Conservation (phyloP, 371 early-diverging fungal species). For the Cladochytrium tenue region DNA sequence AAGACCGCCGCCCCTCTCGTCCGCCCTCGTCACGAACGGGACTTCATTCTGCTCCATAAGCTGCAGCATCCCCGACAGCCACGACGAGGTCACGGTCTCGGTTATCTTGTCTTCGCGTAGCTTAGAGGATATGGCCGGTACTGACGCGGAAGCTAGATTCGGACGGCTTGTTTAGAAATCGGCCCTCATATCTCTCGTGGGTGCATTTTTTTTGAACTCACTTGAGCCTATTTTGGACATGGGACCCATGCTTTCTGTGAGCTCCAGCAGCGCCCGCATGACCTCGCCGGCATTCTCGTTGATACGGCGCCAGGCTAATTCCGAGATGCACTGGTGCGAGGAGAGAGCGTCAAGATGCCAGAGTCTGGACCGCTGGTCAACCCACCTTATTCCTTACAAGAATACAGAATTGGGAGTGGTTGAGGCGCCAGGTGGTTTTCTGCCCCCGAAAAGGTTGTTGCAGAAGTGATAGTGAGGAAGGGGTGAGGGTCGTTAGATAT, state of each 20-base stretch:
- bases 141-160: background rate
- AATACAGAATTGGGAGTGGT: conserved; percentile 76
- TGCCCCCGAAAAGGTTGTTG: no score
- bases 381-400: conserved; percentile 70
- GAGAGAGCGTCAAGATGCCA: background rate
- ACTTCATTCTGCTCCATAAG: conserved; percentile 65
- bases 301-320: conserved; percentile 63
- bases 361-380: background rate
- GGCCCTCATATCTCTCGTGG: background rate
- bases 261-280: conserved; percentile 22
- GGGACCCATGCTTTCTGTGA: background rate
- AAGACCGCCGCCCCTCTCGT: conserved; percentile 74
- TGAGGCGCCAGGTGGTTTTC: conserved; percentile 38
- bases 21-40: conserved; percentile 67
- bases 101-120: background rate
- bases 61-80: conserved; percentile 60
- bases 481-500: no score
- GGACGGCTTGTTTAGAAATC: background rate
- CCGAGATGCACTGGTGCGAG: conserved; percentile 53
- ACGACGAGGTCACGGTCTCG: background rate
- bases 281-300: conserved; percentile 71
- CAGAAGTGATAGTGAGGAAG: no score
- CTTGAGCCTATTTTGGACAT: no score
- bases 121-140: background rate
- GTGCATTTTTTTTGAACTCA: background rate